Percentiles rank a stretch among this genome's conserved stretches.
These are phyloP conservation scores for Bryoglossum gracile DNA, from an alignment of 495 filamentous ascomycete genomes.

Conservation along the genomic window DNA sequence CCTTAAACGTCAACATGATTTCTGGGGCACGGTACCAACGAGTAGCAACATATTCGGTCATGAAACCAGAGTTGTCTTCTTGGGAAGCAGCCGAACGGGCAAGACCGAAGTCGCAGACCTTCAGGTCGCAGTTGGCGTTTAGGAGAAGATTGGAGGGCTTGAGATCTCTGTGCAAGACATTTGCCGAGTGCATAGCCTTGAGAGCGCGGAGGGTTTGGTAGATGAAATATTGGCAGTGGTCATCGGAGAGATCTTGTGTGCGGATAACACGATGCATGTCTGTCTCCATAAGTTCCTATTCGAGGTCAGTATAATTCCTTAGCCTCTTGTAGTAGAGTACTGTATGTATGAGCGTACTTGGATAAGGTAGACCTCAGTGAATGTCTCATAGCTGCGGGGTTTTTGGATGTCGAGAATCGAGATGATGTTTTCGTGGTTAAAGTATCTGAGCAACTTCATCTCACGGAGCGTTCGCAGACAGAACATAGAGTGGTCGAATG, in stretches of 20 bases:
- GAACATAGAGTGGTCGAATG: slow-evolving; percentile 99
- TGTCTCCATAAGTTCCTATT: slow-evolving; percentile 97
- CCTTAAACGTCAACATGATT: slow-evolving; percentile 99
- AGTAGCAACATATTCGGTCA: slow-evolving; percentile 99
- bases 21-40: slow-evolving; percentile 98
- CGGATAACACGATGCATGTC: slow-evolving; percentile 99
- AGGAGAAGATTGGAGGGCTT: slow-evolving; percentile 96
- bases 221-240: slow-evolving; percentile 99
- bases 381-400: slow-evolving; percentile 88
- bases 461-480: slow-evolving; percentile 93
- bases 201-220: slow-evolving; percentile 97
- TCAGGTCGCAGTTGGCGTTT: slow-evolving; percentile 98
- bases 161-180: slow-evolving; percentile 94
- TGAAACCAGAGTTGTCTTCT: slow-evolving; percentile 99
- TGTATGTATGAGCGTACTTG: slow-evolving; percentile 59
- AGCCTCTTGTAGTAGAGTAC: neutral
- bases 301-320: slow-evolving; percentile 8
- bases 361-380: slow-evolving; percentile 98
- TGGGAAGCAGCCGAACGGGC: slow-evolving; percentile 87
- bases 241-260: slow-evolving; percentile 96
- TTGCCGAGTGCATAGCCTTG: slow-evolving; percentile 99
- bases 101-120: slow-evolving; percentile 97
- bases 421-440: slow-evolving; percentile 99
- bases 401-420: slow-evolving; percentile 99
- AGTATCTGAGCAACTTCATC: slow-evolving; percentile 98